Percentiles rank a stretch among this genome's conserved stretches.
These are phyloP conservation scores for Colletotrichum salicis DNA, from an alignment of 2,329 filamentous ascomycete genomes.

Conservation along the genomic window DNA sequence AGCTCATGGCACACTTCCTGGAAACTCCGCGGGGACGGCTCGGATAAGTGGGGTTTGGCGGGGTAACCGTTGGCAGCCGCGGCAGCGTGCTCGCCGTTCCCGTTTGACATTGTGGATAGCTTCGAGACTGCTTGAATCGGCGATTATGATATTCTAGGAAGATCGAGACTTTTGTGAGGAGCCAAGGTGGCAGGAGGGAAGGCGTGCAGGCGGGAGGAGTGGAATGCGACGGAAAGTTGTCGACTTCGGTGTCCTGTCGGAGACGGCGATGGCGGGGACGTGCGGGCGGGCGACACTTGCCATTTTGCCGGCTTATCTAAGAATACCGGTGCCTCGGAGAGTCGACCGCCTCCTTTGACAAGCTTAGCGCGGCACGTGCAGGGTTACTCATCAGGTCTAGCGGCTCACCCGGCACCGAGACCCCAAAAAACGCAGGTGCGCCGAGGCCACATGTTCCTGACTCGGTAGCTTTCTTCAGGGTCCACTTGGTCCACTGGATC, in stretches of 20 bases:
- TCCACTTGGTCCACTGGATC: not conserved
- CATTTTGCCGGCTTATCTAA: conserved; percentile 28
- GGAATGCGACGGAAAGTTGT: conserved; percentile 18
- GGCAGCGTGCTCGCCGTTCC: conserved; percentile 22
- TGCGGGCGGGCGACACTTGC: conserved; percentile 7
- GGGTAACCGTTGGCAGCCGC: conserved; percentile 28
- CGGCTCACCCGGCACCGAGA: not conserved
- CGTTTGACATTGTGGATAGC: conserved; percentile 9
- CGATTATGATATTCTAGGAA: not conserved
- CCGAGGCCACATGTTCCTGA: conserved; percentile 12
- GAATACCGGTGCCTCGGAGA: rapidly evolving
- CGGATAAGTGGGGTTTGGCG: conserved; percentile 34
- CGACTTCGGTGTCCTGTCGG: conserved; percentile 29
- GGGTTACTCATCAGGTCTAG: not conserved
- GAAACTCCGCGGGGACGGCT: conserved; percentile 37
- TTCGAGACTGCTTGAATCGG: not conserved
- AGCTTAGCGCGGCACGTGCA: not conserved
- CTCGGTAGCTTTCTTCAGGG: conserved; percentile 9
- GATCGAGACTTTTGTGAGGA: not conserved
- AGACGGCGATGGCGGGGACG: conserved; percentile 30
- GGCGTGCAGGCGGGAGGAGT: not conserved
- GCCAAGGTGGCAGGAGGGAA: not conserved
- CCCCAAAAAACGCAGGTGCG: not conserved
- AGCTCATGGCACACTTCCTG: conserved; percentile 62
- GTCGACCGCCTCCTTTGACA: not conserved